These are phyloP conservation scores for Fusarium metavorans DNA, from an alignment of 2,329 filamentous ascomycete species.

Conservation along the genomic window DNA sequence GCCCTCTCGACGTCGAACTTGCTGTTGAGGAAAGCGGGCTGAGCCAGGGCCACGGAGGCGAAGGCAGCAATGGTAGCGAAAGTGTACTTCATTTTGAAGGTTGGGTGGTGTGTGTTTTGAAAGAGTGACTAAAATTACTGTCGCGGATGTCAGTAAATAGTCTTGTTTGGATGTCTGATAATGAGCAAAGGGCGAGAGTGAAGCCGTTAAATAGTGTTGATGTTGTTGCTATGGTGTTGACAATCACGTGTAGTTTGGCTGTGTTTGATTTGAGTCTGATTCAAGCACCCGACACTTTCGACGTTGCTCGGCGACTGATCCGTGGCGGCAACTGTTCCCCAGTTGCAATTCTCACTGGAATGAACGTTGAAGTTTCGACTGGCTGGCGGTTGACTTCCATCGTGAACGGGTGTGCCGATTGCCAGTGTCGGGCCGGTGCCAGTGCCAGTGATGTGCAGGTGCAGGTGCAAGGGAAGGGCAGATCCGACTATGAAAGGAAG, in stretches of 20 bases:
- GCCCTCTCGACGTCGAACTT: slow-evolving; percentile 45
- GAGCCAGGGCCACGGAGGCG: slow-evolving; percentile 44
- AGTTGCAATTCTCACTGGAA: neutral
- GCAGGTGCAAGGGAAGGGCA: neutral
- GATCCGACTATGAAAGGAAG: slow-evolving; percentile 8
- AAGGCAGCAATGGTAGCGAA: slow-evolving; percentile 47
- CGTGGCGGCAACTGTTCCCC: neutral
- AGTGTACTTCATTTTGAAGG: slow-evolving; percentile 54
- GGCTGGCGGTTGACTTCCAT: neutral
- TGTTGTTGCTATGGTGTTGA: slow-evolving; percentile 10
- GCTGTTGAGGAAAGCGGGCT: slow-evolving; percentile 50
- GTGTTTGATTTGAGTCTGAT: neutral
- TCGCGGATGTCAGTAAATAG: slow-evolving; percentile 25
- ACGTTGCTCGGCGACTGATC: slow-evolving; percentile 3
- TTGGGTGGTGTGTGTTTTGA: slow-evolving; percentile 27
- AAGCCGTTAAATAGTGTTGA: neutral
- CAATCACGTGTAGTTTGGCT: neutral
- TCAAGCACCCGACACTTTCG: neutral
- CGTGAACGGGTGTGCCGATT: neutral
- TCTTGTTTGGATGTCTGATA: slow-evolving; percentile 6
- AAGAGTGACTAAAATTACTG: slow-evolving; percentile 47
- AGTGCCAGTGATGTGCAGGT: neutral
- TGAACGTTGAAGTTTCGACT: neutral
- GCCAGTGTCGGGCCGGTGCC: neutral
- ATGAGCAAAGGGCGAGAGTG: neutral